Evolutionary conservation across 2,329 filamentous ascomycete genomes (phyloP), one percentile per base, ranked within the genome.

Genomic region (Fusarium beomiforme): DNA sequence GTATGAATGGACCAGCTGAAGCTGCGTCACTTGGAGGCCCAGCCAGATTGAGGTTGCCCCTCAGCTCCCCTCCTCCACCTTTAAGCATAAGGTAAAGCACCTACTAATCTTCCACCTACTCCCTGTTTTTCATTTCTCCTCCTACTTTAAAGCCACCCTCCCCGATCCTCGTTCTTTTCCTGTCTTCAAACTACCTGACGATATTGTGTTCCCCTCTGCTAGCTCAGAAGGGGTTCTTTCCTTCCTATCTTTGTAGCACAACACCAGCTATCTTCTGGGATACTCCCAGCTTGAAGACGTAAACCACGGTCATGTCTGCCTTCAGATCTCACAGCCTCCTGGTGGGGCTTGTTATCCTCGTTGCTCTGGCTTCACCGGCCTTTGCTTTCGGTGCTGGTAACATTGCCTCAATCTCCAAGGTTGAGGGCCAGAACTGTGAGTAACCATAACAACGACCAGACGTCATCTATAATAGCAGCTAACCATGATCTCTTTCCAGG

Each of bases 301-400:
- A 67, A 64, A 63, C 53, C 65, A 39, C 58, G 62, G 73, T 66
- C 68, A 89, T 89, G 88, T 80, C 84, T 74, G 80, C 81, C 69
- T 77, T 84, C 71, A 86, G 83, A 77, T 82, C 82, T 57, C 83
- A 83, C 74, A 83, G 85, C 77, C 80, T 88, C 75, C 77, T 89
- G 67, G 77, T 89, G 80, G 87, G 85, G 76, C 77, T 91, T 73
- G 80, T 88, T 59, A 78, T 93, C 72, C 83, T 95, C 73, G 84
- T 94, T 74, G 83, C 89, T 72, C 88, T 93, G 76, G 89, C 91
- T 58, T 86, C 86, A 67, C 92, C 92, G 21, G 88, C 89, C 37
- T 85, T 91, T 73, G 93, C 93, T 59, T 97, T 97, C 78, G 94
- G 94, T 73, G 94, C 94, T 76, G 94, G 94, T 69, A 97, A 97